phyloP scores from a whole-genome alignment of 1,139 yeast species.

The Saccharomyces hybrid region DNA sequence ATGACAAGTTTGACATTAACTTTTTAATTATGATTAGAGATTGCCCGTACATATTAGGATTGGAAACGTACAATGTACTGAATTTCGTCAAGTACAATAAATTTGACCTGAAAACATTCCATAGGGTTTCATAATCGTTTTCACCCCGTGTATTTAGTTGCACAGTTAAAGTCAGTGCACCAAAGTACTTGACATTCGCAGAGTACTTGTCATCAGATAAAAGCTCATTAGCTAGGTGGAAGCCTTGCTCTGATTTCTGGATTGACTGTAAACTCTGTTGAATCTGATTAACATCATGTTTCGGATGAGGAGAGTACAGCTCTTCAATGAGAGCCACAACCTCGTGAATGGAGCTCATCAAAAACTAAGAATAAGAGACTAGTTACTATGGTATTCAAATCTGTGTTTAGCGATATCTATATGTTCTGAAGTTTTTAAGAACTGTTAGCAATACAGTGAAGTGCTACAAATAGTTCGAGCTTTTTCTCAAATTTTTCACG shows the following conservation, averaged over 20 bases:
- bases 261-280: constrained; percentile 48
- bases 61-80: constrained; percentile 12
- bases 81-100: constrained; percentile 21
- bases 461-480: neutral
- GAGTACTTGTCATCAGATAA: constrained; percentile 35
- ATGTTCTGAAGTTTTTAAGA: neutral
- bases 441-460: neutral
- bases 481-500: neutral
- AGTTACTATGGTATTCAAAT: neutral
- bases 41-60: constrained; percentile 13
- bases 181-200: constrained; percentile 55
- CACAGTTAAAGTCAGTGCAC: constrained; percentile 63
- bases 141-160: constrained; percentile 36
- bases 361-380: neutral
- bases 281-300: constrained; percentile 38
- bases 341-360: constrained; percentile 18
- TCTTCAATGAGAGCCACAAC: constrained; percentile 27
- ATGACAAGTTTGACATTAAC: constrained; percentile 47
- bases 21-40: constrained; percentile 37
- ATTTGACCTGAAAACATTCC: constrained; percentile 24
- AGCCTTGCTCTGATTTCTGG: constrained; percentile 49
- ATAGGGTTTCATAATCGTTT: constrained; percentile 14
- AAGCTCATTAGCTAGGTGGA: constrained; percentile 44
- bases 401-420: neutral
- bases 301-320: constrained; percentile 25